These are phyloP conservation scores for Annulohypoxylon bovei DNA, from an alignment of 495 filamentous ascomycete genomes.

Conservation along the genomic window DNA sequence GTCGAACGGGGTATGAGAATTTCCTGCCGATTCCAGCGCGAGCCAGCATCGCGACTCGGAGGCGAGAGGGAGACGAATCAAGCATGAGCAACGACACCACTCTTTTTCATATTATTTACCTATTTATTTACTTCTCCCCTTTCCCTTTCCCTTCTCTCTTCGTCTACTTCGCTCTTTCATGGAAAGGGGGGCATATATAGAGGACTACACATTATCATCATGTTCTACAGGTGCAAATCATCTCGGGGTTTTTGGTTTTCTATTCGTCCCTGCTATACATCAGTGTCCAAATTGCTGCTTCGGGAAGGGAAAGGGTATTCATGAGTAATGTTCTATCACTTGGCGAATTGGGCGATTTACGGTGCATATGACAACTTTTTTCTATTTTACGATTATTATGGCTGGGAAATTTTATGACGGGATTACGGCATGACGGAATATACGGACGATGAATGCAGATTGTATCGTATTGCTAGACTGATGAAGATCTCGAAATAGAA, in stretches of 20 bases:
- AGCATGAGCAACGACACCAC: conserved; percentile 27
- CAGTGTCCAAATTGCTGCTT: conserved; percentile 16
- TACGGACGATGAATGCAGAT: conserved; percentile 23
- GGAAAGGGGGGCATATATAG: conserved; percentile 21
- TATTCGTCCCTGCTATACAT: neutral
- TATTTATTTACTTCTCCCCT: neutral
- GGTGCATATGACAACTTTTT: neutral
- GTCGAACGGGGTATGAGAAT: conserved; percentile 24
- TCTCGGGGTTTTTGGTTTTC: conserved; percentile 4
- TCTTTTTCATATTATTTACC: conserved; percentile 4
- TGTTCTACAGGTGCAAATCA: conserved; percentile 26
- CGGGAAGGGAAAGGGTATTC: conserved; percentile 9
- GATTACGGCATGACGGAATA: neutral
- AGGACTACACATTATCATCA: conserved; percentile 1
- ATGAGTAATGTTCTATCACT: conserved; percentile 18
- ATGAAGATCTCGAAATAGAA: conserved; percentile 22
- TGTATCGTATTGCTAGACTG: conserved; percentile 37
- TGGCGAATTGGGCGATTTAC: conserved; percentile 8
- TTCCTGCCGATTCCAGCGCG: conserved; percentile 17
- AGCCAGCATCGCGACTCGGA: conserved; percentile 2
- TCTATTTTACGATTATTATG: neutral
- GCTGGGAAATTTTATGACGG: neutral
- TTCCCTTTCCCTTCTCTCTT: neutral
- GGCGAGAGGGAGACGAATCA: conserved; percentile 5
- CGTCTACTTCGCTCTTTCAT: neutral